Evolutionary conservation across 208 protist genomes (phyloP), one percentile per base, ranked within the genome.

Genomic region (Lotmaria passim): DNA sequence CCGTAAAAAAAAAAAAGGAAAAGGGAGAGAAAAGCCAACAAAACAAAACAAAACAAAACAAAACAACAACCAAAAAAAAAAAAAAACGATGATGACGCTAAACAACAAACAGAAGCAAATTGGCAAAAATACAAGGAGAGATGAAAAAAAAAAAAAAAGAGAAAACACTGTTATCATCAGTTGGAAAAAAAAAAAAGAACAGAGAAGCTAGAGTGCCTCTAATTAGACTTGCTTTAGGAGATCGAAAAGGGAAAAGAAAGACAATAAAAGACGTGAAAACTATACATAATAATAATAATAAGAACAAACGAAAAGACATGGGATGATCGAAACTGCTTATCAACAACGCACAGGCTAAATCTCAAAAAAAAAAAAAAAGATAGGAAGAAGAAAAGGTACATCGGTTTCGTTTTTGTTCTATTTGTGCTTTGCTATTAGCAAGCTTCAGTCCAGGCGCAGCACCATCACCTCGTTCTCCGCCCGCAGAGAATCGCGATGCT

Each of bases 381-480:
- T 21, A 48, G n/a, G 17, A 17, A 6, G n/a, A 48, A 48, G n/a
- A 59, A 43, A 28, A 46, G n/a, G 15, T n/a, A n/a, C n/a, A n/a
- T n/a, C n/a, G n/a, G n/a, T n/a, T n/a, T n/a, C n/a, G n/a, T n/a
- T n/a, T n/a, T n/a, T n/a, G n/a, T n/a, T n/a, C n/a, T n/a, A n/a
- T n/a, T n/a, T n/a, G n/a, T n/a, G n/a, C n/a, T n/a, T n/a, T n/a
- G n/a, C n/a, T n/a, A n/a, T n/a, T n/a, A n/a, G n/a, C n/a, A n/a
- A n/a, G 6, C 30, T 21, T 33, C 21, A 69, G 26, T 51, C 46
- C 6, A 69, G 55, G 10, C 60, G 56, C 36, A 75, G 43, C 69
- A 68, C 60, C 69, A 63, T 76, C 43, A 69, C 70, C 28, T 69
- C 70, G 7, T 21, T 28, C 21, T 56, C 60, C 33, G 15, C 12